Evolutionary conservation across 2,329 filamentous ascomycete genomes (phyloP).

Genomic region (Gyromitra esculenta): DNA sequence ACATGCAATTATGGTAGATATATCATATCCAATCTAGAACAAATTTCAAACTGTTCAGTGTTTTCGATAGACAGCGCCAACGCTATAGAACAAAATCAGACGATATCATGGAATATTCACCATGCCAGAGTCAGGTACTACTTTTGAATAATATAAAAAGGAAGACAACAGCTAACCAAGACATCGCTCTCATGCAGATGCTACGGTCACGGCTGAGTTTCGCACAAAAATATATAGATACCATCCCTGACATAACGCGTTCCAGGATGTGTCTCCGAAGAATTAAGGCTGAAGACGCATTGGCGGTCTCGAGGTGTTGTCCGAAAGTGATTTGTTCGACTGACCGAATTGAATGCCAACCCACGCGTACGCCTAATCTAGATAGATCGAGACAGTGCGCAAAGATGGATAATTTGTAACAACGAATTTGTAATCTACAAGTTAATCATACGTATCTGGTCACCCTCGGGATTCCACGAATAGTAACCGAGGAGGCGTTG

Average conservation of each 20-base stretch:
- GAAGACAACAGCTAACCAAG: neutral
- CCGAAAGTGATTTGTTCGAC: slow-evolving; percentile 20
- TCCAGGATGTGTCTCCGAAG: slow-evolving; percentile 21
- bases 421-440: slow-evolving; percentile 27
- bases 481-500: slow-evolving; percentile 37
- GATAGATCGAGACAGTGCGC: slow-evolving; percentile 2
- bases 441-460: slow-evolving; percentile 33
- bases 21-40: slow-evolving; percentile 7
- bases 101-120: neutral
- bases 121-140: neutral
- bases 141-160: neutral
- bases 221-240: slow-evolving; percentile 1
- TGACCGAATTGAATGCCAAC: neutral
- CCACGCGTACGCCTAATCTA: slow-evolving; percentile 9
- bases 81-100: neutral
- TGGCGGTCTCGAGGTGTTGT: slow-evolving; percentile 16
- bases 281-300: slow-evolving; percentile 1
- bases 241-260: slow-evolving; percentile 7
- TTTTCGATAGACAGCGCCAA: neutral
- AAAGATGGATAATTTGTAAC: slow-evolving; percentile 29
- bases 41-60: slow-evolving; percentile 13
- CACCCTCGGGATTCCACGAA: slow-evolving; percentile 37
- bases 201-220: neutral
- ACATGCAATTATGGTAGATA: neutral
- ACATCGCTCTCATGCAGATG: neutral